A percentile compares a stretch with the other conserved stretches of the same genome.
These are phyloP conservation scores for Solanum hybrid DNA, from an alignment of 305 asterid species.

Conservation along the genomic window DNA sequence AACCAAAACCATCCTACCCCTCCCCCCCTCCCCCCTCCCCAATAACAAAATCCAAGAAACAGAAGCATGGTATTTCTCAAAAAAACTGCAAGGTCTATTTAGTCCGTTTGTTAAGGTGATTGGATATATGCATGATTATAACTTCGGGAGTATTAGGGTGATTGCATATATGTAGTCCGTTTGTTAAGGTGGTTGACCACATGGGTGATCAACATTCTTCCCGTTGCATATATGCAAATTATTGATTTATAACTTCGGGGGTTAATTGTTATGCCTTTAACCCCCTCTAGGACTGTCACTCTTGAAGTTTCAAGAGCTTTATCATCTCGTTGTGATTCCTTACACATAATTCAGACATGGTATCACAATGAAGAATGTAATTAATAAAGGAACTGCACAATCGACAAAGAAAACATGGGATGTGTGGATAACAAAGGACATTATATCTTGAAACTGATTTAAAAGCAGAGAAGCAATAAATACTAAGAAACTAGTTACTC, in stretches of 20 bases:
- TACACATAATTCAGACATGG: background rate
- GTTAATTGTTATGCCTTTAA: background rate
- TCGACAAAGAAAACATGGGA: background rate
- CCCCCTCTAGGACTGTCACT: background rate
- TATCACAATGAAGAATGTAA: background rate
- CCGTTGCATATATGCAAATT: background rate
- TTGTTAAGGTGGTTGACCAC: background rate
- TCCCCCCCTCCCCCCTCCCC: too few relatives aligned
- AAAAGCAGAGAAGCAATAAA: background rate
- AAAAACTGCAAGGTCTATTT: background rate
- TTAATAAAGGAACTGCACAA: background rate
- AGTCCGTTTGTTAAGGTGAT: background rate
- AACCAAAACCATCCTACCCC: background rate
- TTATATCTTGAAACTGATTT: background rate
- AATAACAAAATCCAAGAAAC: background rate
- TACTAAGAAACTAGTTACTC: background rate
- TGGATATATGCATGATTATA: background rate
- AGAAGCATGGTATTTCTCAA: background rate
- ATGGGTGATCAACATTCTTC: background rate
- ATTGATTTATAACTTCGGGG: background rate
- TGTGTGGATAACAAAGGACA: background rate
- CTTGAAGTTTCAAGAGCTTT: background rate
- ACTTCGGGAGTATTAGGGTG: background rate
- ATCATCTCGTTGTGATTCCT: background rate
- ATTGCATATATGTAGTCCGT: background rate